Base-by-base conservation (phyloP, 1,284 basidiomycete species). In the Rugosomyces carneus region DNA sequence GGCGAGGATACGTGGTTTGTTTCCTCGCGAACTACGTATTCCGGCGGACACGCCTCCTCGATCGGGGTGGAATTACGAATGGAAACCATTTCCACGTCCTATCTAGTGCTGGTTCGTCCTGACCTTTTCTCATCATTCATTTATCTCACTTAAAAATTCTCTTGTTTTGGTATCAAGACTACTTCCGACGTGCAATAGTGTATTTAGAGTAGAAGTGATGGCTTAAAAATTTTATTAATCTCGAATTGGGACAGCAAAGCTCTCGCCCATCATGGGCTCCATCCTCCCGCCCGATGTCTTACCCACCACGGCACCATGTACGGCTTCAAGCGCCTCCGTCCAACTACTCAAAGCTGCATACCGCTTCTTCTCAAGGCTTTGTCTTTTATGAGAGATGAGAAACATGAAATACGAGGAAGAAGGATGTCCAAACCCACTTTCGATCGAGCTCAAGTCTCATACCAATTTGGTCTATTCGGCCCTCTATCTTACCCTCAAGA, bases 391-490 rank as follows among this genome's bases (percentile, higher is more conserved):
- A n/a, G n/a, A n/a, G n/a, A 45, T 37, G 26, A 44, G 44, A 24
- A 36, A 19, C 40, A 44, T 39, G 18, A n/a, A 46, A 9, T 16
- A 39, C 27, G 27, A 13, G 8, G n/a, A 15, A 7, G 8, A 34
- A 19, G 13, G 5, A 20, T n/a, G 18, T 8, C 18, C 13, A 37
- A 24, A 72, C 88, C 53, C 58, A 93, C 89, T 91, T 84, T 60
- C 81, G 73, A 58, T 96, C 90, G 19, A 99, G 74, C 58, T 98
- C 90, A 11, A 99, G 75, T 44, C 89, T 76, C 72, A 93, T 93
- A 16, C 88, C 82, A 27, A 96, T 92, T 67, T 98, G 93, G 64
- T 99, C 95, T 59, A 99, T 96, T 56, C 85, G 80, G 13, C 95
- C 96, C 54, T 93, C 84, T 27, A 99, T 91, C 62, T 90, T 94